Conservation (phyloP, 306 rosid species). For the Corylus heterophylla region DNA sequence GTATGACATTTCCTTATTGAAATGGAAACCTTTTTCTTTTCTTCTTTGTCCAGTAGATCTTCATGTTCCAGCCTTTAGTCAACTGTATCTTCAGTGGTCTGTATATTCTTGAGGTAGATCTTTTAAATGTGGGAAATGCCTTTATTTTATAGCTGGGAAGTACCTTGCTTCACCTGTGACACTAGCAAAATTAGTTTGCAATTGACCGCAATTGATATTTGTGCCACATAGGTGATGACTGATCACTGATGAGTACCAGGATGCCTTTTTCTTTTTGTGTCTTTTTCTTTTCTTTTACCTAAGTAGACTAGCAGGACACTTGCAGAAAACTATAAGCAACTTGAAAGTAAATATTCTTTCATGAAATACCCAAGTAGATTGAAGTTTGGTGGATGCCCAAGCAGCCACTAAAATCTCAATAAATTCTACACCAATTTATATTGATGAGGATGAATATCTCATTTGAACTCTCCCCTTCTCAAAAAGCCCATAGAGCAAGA, state of each 20-base stretch:
- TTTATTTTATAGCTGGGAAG: constrained; percentile 4
- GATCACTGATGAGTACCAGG: not conserved
- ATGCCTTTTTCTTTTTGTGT: not conserved
- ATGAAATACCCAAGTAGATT: too few species aligned
- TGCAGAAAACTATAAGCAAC: too few species aligned
- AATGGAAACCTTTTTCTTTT: not conserved
- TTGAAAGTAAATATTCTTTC: too few species aligned
- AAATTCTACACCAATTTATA: too few species aligned
- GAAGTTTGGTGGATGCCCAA: too few species aligned
- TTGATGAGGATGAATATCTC: too few species aligned
- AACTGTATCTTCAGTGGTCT: constrained; percentile 22
- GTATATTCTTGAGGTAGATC: constrained; percentile 33
- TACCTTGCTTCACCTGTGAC: not conserved
- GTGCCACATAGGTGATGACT: not conserved
- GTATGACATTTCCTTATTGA: not conserved
- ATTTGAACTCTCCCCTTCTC: too few species aligned
- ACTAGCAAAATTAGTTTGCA: not conserved
- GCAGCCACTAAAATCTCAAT: too few species aligned
- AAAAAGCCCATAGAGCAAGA: too few species aligned
- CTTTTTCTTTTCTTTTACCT: not conserved
- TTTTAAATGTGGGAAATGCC: constrained; percentile 18
- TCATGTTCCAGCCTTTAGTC: constrained; percentile 8
- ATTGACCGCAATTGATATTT: not conserved
- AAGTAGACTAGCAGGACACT: not conserved
- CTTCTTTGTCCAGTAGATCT: constrained; percentile 21